Conservation (phyloP, 2,329 filamentous ascomycete species). For the Bipolaris cookei region DNA sequence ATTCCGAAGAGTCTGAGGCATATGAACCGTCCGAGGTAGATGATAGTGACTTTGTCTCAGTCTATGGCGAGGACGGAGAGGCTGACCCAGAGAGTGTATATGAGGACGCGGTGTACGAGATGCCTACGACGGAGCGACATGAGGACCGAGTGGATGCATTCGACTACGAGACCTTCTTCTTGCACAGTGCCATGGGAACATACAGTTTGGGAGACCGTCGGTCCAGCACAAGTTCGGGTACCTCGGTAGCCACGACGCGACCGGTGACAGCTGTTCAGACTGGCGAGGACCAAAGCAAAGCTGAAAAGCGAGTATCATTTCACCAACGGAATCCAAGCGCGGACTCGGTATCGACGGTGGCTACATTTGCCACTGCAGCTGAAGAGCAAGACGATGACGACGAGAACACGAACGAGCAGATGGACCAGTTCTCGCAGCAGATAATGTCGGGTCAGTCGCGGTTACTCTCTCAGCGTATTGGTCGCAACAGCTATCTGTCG, state of each 20-base stretch:
- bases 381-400: slow-evolving; percentile 56
- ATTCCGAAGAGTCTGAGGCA: slow-evolving; percentile 27
- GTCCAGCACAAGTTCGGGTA: slow-evolving; percentile 60
- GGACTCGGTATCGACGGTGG: slow-evolving; percentile 66
- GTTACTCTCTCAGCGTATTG: slow-evolving; percentile 22
- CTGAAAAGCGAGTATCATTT: slow-evolving; percentile 37
- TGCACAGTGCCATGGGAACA: slow-evolving; percentile 88
- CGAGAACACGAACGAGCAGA: slow-evolving; percentile 50
- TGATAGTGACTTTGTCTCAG: slow-evolving; percentile 42
- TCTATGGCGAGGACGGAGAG: slow-evolving; percentile 37
- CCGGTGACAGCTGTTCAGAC: slow-evolving; percentile 40
- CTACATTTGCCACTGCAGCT: slow-evolving; percentile 68
- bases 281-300: slow-evolving; percentile 26
- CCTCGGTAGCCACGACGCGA: slow-evolving; percentile 60
- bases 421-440: slow-evolving; percentile 48
- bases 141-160: slow-evolving; percentile 95
- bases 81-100: slow-evolving; percentile 48
- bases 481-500: slow-evolving; percentile 25
- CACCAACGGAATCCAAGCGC: slow-evolving; percentile 62
- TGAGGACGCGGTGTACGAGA: slow-evolving; percentile 53
- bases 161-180: slow-evolving; percentile 94
- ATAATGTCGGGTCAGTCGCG: slow-evolving; percentile 34
- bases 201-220: slow-evolving; percentile 66
- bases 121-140: slow-evolving; percentile 64
- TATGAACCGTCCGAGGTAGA: slow-evolving; percentile 37